These are phyloP conservation scores for Kandelia obovata DNA, from an alignment of 345 rosid genomes.

Conservation along the genomic window DNA sequence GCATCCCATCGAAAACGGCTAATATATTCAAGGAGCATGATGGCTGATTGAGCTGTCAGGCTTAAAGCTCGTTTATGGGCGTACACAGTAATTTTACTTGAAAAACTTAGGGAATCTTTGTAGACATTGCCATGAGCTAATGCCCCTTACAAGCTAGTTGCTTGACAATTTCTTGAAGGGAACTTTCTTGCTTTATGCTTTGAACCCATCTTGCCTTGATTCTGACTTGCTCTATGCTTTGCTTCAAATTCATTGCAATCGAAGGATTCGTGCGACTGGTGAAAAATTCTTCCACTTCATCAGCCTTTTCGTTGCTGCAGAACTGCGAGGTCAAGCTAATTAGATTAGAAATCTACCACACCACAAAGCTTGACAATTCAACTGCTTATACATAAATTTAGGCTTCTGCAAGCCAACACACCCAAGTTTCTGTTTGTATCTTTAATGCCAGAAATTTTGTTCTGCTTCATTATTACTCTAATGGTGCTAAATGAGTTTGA, in stretches of 20 bases:
- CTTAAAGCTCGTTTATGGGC: too few relatives aligned
- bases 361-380: too few relatives aligned
- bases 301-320: constrained; percentile 42
- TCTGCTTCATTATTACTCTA: too few relatives aligned
- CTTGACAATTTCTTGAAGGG: constrained; percentile 28
- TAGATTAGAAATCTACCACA: too few relatives aligned
- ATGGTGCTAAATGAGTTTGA: too few relatives aligned
- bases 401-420: too few relatives aligned
- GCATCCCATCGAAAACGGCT: background rate
- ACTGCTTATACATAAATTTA: too few relatives aligned
- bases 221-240: constrained; percentile 39
- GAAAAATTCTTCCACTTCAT: constrained; percentile 39
- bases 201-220: constrained; percentile 45
- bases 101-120: too few relatives aligned
- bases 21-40: background rate
- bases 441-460: too few relatives aligned
- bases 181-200: constrained; percentile 37
- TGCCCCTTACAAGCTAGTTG: constrained; percentile 19
- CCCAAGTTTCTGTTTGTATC: too few relatives aligned
- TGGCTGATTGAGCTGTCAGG: background rate
- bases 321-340: constrained; percentile 27
- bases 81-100: too few relatives aligned
- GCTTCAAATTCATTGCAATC: constrained; percentile 39
- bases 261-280: constrained; percentile 7
- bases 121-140: background rate